Base-by-base conservation (phyloP, 129 eudicot genomes). In the Centella asiatica region DNA sequence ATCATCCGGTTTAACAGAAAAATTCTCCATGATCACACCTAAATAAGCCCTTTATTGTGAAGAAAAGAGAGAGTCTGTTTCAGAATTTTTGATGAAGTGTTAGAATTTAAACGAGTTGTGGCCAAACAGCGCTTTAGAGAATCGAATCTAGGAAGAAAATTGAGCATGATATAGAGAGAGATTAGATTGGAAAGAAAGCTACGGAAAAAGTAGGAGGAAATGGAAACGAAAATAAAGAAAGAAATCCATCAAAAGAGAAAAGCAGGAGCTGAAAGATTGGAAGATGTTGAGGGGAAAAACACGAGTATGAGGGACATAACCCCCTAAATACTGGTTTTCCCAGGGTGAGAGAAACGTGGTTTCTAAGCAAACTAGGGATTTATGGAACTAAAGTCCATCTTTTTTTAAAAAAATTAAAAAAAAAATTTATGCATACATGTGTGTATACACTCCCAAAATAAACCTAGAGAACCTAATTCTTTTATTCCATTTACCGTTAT, bases 301-400 rank as follows among this genome's bases (percentile, higher is more conserved):
- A 73, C 66, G 64, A 80, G 75, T 64, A 65, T 31, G 78, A 81
- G 72, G 46, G 64, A 29, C 64, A 66, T 25, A 74, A 53, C 80
- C 57, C 81, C 77, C 72, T 90, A 81, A 71, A 78, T 83, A 74
- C 72, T 76, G 79, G 69, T 72, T 63, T 60, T 33, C 69, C 13
- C 62, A 31, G 59, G 69, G 51, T 52, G 56, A 76, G 61, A 85
- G 95, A 89, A 76, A 85, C 97, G 92, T 89, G 90, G 73, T 66
- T 45, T 66, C 44, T 63, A 82, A 85, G 95, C 65, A 77, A 86
- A 56, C 76, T 65, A 40, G 58, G 53, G 52, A 68, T 57, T 32
- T 32, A 63, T 70, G 72, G 73, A 63, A 37, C 27, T 59, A 20
- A 4, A 36, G 27, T 18, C 61, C 67, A 67, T 71, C 62, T 65